These are phyloP conservation scores for Isochrysis galbana DNA, from an alignment of 78 protist species.

Conservation along the genomic window DNA sequence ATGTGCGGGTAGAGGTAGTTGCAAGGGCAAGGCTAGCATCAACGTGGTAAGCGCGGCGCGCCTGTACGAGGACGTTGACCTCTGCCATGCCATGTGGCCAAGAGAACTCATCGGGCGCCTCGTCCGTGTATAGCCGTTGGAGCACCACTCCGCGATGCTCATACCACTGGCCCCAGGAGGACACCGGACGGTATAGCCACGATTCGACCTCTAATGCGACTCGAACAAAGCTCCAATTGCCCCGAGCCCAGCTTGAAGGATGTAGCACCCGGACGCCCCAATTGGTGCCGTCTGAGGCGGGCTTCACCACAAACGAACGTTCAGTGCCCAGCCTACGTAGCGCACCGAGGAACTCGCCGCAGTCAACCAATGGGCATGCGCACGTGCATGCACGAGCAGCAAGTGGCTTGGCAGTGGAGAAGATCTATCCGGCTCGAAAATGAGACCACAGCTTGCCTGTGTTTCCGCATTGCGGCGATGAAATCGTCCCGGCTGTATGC, in stretches of 20 bases:
- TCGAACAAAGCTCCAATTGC: neutral
- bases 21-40: no score
- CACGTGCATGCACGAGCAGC: neutral
- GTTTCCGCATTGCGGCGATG: neutral
- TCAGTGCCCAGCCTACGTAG: neutral
- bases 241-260: neutral
- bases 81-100: neutral
- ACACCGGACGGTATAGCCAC: neutral
- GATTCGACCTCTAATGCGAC: neutral
- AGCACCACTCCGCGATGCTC: neutral
- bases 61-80: neutral
- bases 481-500: neutral
- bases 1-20: no score
- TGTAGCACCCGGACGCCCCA: neutral
- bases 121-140: neutral
- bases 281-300: slow-evolving; percentile 17
- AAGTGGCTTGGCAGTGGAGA: neutral
- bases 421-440: neutral
- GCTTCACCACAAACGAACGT: neutral
- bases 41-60: neutral
- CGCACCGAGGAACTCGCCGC: no score
- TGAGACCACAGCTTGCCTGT: neutral
- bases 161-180: slow-evolving; percentile 26
- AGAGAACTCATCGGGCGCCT: neutral
- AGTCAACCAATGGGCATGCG: no score